phyloP scores from a whole-genome alignment of 352 stramenopile species.

The Elongisporangium prolatum region DNA sequence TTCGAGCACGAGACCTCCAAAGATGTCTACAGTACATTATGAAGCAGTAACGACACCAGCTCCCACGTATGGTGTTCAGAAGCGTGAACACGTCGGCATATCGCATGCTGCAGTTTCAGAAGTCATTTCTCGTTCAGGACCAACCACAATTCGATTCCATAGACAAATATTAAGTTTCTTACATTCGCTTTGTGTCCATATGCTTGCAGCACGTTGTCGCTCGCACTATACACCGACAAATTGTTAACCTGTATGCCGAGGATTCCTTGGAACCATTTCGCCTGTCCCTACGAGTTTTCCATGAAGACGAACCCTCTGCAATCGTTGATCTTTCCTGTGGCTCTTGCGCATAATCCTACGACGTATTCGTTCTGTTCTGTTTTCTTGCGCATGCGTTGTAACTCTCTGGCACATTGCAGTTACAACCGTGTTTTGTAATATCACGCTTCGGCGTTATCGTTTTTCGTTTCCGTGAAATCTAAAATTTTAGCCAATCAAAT shows the following conservation, averaged over 20 bases:
- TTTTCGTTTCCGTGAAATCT: background rate
- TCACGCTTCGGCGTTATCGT: background rate
- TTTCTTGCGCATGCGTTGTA: background rate
- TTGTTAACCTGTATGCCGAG: background rate
- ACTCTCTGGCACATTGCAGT: background rate
- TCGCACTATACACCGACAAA: background rate
- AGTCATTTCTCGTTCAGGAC: too few relatives aligned
- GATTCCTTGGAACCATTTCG: background rate
- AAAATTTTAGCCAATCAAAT: background rate
- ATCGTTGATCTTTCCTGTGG: background rate
- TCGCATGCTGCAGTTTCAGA: background rate
- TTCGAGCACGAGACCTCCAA: background rate
- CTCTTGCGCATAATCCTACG: background rate
- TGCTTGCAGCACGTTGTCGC: background rate
- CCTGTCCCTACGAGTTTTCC: background rate
- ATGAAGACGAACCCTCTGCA: background rate
- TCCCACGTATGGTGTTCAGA: background rate
- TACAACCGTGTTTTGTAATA: background rate
- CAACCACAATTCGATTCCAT: background rate
- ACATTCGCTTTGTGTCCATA: background rate
- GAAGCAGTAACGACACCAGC: background rate
- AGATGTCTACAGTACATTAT: background rate
- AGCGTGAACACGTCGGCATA: background rate
- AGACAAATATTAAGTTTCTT: background rate
- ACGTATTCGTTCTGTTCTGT: background rate